These are phyloP conservation scores for Ogataea siamensis DNA, from an alignment of 805 yeast genomes.

Conservation along the genomic window DNA sequence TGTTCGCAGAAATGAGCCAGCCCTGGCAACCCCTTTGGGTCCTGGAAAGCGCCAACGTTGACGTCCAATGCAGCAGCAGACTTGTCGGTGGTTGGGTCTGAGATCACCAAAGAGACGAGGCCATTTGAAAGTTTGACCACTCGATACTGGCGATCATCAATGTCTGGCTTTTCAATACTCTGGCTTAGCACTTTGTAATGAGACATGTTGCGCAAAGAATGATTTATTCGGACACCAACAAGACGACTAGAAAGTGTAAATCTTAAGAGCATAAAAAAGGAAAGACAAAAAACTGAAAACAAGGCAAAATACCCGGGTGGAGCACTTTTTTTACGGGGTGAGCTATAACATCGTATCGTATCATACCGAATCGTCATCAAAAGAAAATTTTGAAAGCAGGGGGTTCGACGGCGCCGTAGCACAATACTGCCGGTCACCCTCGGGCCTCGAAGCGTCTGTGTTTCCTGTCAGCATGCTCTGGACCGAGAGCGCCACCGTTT, in stretches of 20 bases:
- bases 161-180: slow-evolving; percentile 41
- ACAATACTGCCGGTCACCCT: slow-evolving; percentile 52
- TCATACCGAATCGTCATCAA: slow-evolving; percentile 56
- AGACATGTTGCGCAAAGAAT: slow-evolving; percentile 7
- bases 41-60: slow-evolving; percentile 72
- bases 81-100: slow-evolving; percentile 68
- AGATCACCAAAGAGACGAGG: slow-evolving; percentile 59
- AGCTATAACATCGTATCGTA: neutral
- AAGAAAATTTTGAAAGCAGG: slow-evolving; percentile 44
- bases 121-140: slow-evolving; percentile 57
- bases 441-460: slow-evolving; percentile 47
- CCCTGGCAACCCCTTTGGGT: slow-evolving; percentile 62
- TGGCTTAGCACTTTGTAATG: slow-evolving; percentile 13
- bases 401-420: slow-evolving; percentile 59
- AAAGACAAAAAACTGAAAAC: slow-evolving; percentile 1
- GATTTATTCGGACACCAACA: slow-evolving; percentile 2
- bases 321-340: slow-evolving; percentile 2
- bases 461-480: slow-evolving; percentile 65
- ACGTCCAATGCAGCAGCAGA: slow-evolving; percentile 81
- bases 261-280: slow-evolving; percentile 10
- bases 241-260: slow-evolving; percentile 1
- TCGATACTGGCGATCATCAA: slow-evolving; percentile 77
- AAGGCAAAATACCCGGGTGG: slow-evolving; percentile 9
- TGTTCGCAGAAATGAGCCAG: slow-evolving; percentile 79
- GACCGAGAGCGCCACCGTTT: slow-evolving; percentile 50